Evolutionary conservation across 2,329 filamentous ascomycete species (phyloP).

Genomic region (Calonectria henricotiae): DNA sequence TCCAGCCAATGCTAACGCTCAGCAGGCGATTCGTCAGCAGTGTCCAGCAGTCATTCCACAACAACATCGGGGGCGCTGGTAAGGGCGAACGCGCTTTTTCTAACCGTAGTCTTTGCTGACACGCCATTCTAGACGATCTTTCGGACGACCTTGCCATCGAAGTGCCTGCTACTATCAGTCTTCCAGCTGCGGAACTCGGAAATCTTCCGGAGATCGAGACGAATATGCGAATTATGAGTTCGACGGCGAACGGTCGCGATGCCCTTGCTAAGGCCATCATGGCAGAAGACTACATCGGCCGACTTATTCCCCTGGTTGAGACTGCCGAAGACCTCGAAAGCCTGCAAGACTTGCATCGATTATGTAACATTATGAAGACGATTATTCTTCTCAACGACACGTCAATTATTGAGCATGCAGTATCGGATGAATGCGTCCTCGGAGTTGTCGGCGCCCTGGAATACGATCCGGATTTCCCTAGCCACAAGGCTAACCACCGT

Average conservation of each 20-base stretch:
- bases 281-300: constrained; percentile 87
- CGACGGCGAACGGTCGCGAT: constrained; percentile 84
- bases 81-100: constrained; percentile 50
- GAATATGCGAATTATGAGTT: constrained; percentile 84
- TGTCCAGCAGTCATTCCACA: constrained; percentile 82
- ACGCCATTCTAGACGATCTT: constrained; percentile 78
- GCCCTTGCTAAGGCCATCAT: constrained; percentile 91
- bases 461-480: constrained; percentile 98
- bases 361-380: constrained; percentile 99
- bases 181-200: constrained; percentile 86
- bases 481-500: constrained; percentile 96
- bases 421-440: constrained; percentile 89
- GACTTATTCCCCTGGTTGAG: constrained; percentile 87
- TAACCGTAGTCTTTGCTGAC: constrained; percentile 46
- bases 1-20: constrained; percentile 43
- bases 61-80: constrained; percentile 76
- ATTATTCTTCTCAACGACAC: constrained; percentile 96
- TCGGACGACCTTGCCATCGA: constrained; percentile 91
- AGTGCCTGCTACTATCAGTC: constrained; percentile 77
- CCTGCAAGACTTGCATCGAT: constrained; percentile 85
- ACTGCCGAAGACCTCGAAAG: constrained; percentile 95
- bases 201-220: constrained; percentile 89
- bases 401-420: constrained; percentile 92
- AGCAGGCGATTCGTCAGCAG: constrained; percentile 91
- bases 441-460: constrained; percentile 96